These are phyloP conservation scores for Zopfochytrium polystomum DNA, from an alignment of 371 early-diverging fungal genomes.

Conservation along the genomic window DNA sequence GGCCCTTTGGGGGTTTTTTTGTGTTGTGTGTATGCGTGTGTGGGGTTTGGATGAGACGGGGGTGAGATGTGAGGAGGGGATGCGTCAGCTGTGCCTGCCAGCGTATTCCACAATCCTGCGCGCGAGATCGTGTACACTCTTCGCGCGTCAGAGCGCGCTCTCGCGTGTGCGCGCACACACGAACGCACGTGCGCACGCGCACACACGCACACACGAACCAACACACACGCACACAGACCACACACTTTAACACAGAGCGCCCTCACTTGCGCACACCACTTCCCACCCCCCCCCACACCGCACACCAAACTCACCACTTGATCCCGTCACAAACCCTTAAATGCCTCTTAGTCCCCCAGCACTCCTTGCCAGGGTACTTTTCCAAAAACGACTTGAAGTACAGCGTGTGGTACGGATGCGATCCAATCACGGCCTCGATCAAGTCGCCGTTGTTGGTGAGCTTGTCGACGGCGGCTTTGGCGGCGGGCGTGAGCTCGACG, in stretches of 20 bases:
- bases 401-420: constrained; percentile 29
- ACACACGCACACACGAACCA: background rate
- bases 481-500: constrained; percentile 13
- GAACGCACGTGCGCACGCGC: too few species aligned
- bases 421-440: constrained; percentile 25
- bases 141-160: constrained; percentile 1
- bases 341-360: constrained; percentile 16
- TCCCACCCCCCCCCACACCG: too few species aligned
- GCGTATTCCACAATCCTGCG: background rate
- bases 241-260: background rate
- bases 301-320: too few species aligned
- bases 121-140: background rate
- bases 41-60: too few species aligned
- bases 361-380: constrained; percentile 17
- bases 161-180: background rate
- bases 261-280: too few species aligned
- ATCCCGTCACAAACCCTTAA: too few species aligned
- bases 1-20: too few species aligned
- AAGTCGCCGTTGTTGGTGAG: constrained; percentile 21
- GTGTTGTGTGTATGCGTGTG: too few species aligned
- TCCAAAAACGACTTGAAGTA: constrained; percentile 17
- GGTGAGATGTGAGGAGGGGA: too few species aligned
- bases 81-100: too few species aligned
- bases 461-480: constrained; percentile 14
- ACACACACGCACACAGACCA: constrained; percentile 18